Evolutionary conservation across 495 filamentous ascomycete species (phyloP), one percentile per base, ranked within the genome.

Genomic region (Neurospora intermedia): DNA sequence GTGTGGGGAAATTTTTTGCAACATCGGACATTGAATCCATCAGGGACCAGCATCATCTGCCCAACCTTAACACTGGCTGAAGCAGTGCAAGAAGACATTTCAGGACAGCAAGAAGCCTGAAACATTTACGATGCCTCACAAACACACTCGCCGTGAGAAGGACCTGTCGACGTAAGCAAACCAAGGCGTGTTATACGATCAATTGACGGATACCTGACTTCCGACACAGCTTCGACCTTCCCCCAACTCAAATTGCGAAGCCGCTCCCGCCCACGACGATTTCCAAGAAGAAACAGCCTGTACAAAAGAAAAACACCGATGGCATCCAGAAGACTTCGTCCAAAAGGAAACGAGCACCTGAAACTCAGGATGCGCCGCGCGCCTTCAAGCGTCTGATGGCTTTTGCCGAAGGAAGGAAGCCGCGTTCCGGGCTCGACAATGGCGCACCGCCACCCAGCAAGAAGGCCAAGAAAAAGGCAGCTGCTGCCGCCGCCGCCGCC

Each of bases 351-450:
- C 83, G 83, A 72, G 85, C 71, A 76, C 76, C 59, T 84, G 83
- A 59, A 77, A 80, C 23, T 83, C 87, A 96, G 79, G 95, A 98
- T 81, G 94, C 92, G 8, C 95, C 95, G 7, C 91, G 91, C 69
- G 93, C 91, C 7, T 98, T 98, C 83, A 86, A 87, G 41, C 90
- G 92, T 5, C 80, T 97, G 73, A 94, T 98, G 91, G 88, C 90
- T 18, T 88, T 87, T 78, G 83, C 89, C 74, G 80, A 81, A 38
- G 87, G 89, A 69, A 87, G 86, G 75, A 86, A 85, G 59, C 81
- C 85, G 13, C 87, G 87, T 0, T 87, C 86, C 1, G 91, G 90
- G 27, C 85, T 94, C 5, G 93, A 97, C 77, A 87, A 94, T 59
- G 91, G 89, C 45, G 82, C 85, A 38, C 81, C 79, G 38, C 76